phyloP scores from a whole-genome alignment of 2,329 filamentous ascomycete genomes.

The Microsporum canis region DNA sequence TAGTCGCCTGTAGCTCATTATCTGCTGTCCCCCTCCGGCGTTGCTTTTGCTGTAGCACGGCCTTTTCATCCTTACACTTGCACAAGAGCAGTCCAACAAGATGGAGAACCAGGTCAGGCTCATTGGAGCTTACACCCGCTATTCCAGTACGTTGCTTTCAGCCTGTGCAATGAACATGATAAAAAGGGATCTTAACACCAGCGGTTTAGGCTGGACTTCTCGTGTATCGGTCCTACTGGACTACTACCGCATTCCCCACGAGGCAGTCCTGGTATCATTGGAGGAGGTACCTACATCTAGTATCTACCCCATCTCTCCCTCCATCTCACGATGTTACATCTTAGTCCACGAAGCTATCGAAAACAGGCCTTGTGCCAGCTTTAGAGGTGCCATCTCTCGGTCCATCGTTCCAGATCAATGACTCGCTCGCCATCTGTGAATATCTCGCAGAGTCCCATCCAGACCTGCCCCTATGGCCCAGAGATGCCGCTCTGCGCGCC shows the following conservation, averaged over 20 bases:
- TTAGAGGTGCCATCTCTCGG: slow-evolving; percentile 19
- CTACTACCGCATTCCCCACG: slow-evolving; percentile 26
- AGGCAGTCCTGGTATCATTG: slow-evolving; percentile 17
- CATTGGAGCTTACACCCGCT: slow-evolving; percentile 23
- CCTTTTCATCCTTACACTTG: neutral
- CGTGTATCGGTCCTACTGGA: slow-evolving; percentile 26
- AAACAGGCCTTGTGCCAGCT: slow-evolving; percentile 23
- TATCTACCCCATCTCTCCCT: neutral
- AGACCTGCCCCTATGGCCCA: slow-evolving; percentile 22
- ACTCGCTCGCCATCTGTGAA: slow-evolving; percentile 26
- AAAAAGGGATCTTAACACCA: neutral
- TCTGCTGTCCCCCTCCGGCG: neutral
- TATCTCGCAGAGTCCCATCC: slow-evolving; percentile 26
- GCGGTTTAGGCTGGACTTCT: slow-evolving; percentile 24
- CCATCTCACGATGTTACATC: neutral
- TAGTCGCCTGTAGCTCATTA: neutral
- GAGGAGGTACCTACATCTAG: slow-evolving; percentile 17
- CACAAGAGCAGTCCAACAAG: neutral
- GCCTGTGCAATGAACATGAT: neutral
- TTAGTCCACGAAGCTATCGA: slow-evolving; percentile 20
- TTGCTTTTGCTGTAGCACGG: neutral
- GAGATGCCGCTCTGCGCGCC: slow-evolving; percentile 23
- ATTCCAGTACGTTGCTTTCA: slow-evolving; percentile 21
- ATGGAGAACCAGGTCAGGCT: slow-evolving; percentile 20
- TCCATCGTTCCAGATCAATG: slow-evolving; percentile 16